Evolutionary conservation across 129 eudicot genomes (phyloP).

Genomic region (Gnaphalium uliginosum): DNA sequence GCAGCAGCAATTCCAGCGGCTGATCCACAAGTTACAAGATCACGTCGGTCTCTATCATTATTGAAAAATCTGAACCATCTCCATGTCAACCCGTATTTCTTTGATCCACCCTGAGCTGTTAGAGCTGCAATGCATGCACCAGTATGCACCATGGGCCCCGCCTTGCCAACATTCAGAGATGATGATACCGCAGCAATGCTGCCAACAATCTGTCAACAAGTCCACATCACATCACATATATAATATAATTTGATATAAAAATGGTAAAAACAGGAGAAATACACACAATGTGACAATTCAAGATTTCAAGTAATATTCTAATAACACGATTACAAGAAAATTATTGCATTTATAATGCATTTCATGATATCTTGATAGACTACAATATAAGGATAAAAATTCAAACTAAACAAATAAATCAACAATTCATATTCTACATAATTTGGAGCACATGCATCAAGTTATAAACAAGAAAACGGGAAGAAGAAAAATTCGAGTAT

Average conservation of each 20-base stretch:
- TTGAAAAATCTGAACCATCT: slow-evolving; percentile 77
- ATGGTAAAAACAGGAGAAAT: background rate
- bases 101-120: slow-evolving; percentile 84
- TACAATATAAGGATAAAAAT: background rate
- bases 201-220: slow-evolving; percentile 68
- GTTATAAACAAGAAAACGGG: background rate
- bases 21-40: slow-evolving; percentile 89
- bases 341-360: background rate
- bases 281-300: background rate
- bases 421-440: background rate
- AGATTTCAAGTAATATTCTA: background rate
- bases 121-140: slow-evolving; percentile 88
- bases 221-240: slow-evolving; percentile 15
- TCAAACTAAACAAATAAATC: background rate
- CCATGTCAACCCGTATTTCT: slow-evolving; percentile 74
- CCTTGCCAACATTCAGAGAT: slow-evolving; percentile 89
- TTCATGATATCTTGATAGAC: background rate
- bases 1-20: slow-evolving; percentile 98
- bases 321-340: background rate
- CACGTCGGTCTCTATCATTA: slow-evolving; percentile 87
- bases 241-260: slow-evolving; percentile 5
- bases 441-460: background rate
- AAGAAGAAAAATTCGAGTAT: slow-evolving; percentile 1
- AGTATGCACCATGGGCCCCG: slow-evolving; percentile 92
- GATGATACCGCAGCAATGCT: slow-evolving; percentile 86